A percentile compares a stretch with the other conserved stretches of the same genome.
Evolutionary conservation across 352 stramenopile genomes (phyloP).

Genomic region (Globisporangium takayamanum): DNA sequence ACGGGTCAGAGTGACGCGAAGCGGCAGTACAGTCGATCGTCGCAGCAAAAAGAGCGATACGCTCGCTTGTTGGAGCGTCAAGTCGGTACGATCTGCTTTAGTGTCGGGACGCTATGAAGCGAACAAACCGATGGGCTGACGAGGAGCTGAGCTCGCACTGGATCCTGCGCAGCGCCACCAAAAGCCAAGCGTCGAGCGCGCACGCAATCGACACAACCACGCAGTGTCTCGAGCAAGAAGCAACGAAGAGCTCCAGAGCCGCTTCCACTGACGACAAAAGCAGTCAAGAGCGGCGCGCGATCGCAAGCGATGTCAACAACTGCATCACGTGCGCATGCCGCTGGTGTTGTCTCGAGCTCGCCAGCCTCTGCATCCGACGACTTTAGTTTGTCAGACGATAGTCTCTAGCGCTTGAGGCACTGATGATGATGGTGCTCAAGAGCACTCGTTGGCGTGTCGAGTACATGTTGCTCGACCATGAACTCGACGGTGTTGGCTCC

Average conservation of each 20-base stretch:
- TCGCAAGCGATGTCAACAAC: not conserved
- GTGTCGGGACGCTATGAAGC: not conserved
- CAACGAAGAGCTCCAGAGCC: not conserved
- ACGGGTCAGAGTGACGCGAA: conserved; percentile 1
- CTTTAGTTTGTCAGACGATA: conserved; percentile 16
- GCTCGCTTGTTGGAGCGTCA: conserved; percentile 11
- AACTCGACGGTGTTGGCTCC: too few species aligned
- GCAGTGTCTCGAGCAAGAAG: conserved; percentile 8
- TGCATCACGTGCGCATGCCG: not conserved
- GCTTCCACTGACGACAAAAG: not conserved
- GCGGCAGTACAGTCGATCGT: not conserved
- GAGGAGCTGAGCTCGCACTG: not conserved
- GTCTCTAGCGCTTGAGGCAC: not conserved
- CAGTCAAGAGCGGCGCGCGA: too few species aligned
- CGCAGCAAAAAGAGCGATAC: conserved; percentile 6
- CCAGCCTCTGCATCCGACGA: conserved; percentile 3
- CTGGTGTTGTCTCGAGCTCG: conserved; percentile 1
- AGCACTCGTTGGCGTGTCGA: too few species aligned
- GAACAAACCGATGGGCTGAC: not conserved
- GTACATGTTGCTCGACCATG: too few species aligned
- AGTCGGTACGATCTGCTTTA: conserved; percentile 4
- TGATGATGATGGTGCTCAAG: too few species aligned
- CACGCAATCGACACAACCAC: not conserved
- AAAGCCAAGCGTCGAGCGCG: not conserved
- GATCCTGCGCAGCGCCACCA: not conserved